A percentile compares a stretch with the other conserved stretches of the same genome.
Conservation (phyloP, 768 basidiomycete species). For the Sporobolomyces pararoseus region DNA sequence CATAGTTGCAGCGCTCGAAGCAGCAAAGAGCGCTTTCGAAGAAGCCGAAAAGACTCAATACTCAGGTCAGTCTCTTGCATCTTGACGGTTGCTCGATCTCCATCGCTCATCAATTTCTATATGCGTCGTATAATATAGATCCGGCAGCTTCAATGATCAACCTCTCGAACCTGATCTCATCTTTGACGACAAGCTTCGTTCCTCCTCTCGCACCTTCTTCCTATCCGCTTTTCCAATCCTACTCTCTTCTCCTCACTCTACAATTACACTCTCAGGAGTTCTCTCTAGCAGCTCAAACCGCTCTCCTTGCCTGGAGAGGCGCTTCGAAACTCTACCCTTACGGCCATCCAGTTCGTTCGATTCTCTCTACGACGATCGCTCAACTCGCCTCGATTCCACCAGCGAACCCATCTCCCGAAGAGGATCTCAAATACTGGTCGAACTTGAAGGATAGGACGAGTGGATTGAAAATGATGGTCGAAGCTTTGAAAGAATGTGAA, state of each 20-base stretch:
- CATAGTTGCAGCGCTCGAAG: not conserved
- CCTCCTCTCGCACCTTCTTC: slow-evolving; percentile 62
- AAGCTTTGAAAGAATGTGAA: slow-evolving; percentile 15
- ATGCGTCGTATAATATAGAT: slow-evolving; percentile 52
- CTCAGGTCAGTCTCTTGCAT: not conserved
- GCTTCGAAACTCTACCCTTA: not conserved
- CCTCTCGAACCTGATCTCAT: slow-evolving; percentile 55
- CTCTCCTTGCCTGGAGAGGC: not conserved
- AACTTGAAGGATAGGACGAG: not conserved
- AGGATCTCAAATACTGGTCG: slow-evolving; percentile 25
- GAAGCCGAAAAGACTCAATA: slow-evolving; percentile 26
- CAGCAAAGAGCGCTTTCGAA: not conserved
- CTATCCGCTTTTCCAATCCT: slow-evolving; percentile 75
- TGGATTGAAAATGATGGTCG: not conserved
- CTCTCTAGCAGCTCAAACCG: slow-evolving; percentile 52
- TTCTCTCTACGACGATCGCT: slow-evolving; percentile 27
- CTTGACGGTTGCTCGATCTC: not conserved
- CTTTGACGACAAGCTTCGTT: slow-evolving; percentile 57
- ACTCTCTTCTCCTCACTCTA: slow-evolving; percentile 60
- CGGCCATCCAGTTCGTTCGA: slow-evolving; percentile 31
- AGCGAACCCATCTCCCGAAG: not conserved
- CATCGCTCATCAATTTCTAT: too few relatives aligned
- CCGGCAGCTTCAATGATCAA: slow-evolving; percentile 54
- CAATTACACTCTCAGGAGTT: slow-evolving; percentile 49
- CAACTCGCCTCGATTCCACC: slow-evolving; percentile 22